Evolutionary conservation across 1,284 basidiomycete species (phyloP), one percentile per base, ranked within the genome.

Genomic region (Thelephora terrestris): DNA sequence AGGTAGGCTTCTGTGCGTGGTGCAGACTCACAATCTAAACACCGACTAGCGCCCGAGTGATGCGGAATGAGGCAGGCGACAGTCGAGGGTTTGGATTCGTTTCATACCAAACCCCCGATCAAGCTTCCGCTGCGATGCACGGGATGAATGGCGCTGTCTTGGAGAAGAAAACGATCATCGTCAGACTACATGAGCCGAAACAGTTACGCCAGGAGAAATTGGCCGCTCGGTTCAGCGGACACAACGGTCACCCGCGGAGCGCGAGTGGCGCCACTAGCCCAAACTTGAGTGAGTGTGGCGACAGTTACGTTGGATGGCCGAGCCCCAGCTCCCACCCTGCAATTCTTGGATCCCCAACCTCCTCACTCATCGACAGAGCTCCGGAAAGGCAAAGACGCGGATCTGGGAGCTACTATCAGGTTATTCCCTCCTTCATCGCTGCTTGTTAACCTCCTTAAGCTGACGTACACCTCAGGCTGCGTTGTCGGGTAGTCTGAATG

Each of bases 1-100:
- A 91, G 85, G 85, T 85, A 71, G 65, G 50, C 29, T 24, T 43
- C n/a, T 25, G 24, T 29, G 44, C 24, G 27, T 7, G 16, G 17
- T 21, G 21, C 18, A 10, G 16, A 35, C 45, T 42, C 21, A 46
- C 17, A 45, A 29, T 45, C 47, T 61, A 34, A 48, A 27, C 32
- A 23, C 45, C n/a, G 32, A 24, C 25, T 51, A 91, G 91, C 62
- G 92, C 92, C 23, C 81, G 91, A 50, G 90, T 97, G 45, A 96
- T 96, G 93, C 80, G 90, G 21, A 92, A 92, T 59, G 85, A 92
- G 56, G 70, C 60, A 45, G 86, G 88, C 20, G 80, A 86, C 47
- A 90, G 86, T 63, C 83, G 90, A 50, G 91, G 91, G 5, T 97
- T 95, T 61, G 93, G 93, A n/a, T 98, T 97, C 60, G 94, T 97